Conservation (phyloP, 1,284 basidiomycete genomes). For the Hypsizygus ulmarius region DNA sequence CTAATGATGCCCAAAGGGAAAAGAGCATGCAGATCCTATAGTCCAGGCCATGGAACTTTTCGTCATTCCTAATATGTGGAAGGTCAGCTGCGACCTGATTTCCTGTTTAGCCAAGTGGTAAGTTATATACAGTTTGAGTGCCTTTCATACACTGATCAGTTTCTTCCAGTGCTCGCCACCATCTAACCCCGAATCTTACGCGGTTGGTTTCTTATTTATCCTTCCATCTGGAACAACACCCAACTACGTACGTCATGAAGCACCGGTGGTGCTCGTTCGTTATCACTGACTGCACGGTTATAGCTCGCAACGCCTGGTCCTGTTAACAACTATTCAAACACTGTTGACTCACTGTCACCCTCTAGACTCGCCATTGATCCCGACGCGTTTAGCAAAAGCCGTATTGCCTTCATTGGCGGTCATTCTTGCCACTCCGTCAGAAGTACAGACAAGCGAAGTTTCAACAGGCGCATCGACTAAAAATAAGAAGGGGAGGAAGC, state of each 20-base stretch:
- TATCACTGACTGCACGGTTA: conserved; percentile 1
- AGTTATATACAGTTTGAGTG: conserved; percentile 12
- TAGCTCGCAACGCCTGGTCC: conserved; percentile 43
- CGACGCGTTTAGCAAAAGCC: conserved; percentile 55
- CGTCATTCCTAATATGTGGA: conserved; percentile 53
- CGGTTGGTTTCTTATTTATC: conserved; percentile 49
- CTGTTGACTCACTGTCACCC: conserved; percentile 46
- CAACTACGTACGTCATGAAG: conserved; percentile 42
- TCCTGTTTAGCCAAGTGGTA: conserved; percentile 50
- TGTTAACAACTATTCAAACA: conserved; percentile 43
- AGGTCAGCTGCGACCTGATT: conserved; percentile 51
- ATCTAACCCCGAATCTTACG: conserved; percentile 51
- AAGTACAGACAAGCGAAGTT: conserved; percentile 22
- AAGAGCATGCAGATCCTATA: conserved; percentile 47
- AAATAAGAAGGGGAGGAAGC: conserved; percentile 70
- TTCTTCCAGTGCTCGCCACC: conserved; percentile 43
- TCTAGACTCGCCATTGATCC: conserved; percentile 47
- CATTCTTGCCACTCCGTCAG: conserved; percentile 45
- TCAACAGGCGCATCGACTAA: conserved; percentile 26
- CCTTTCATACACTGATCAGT: conserved; percentile 8
- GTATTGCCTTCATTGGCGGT: conserved; percentile 49
- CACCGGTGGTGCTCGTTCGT: conserved; percentile 1
- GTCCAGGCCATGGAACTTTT: conserved; percentile 53
- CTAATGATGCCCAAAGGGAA: conserved; percentile 33
- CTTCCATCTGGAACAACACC: conserved; percentile 59